phyloP scores from a whole-genome alignment of 257 asterid genomes.

The Solanum bulbocastanum region DNA sequence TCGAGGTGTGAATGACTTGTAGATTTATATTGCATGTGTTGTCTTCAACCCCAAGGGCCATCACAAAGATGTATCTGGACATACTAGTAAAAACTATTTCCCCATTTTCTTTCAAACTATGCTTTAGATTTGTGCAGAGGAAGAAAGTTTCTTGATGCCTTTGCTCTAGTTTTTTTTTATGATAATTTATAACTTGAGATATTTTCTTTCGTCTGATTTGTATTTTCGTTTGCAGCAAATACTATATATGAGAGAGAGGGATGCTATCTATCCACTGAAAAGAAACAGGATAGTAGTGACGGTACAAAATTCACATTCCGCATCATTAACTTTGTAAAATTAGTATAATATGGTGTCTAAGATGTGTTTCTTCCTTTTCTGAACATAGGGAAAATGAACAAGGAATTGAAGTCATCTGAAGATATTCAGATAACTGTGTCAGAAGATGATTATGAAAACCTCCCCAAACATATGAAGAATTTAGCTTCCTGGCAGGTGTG shows the following conservation, averaged over 20 bases:
- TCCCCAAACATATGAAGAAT: constrained; percentile 65
- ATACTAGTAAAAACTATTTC: not conserved
- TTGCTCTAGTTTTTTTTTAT: not conserved
- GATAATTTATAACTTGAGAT: not conserved
- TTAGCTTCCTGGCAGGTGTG: constrained; percentile 84
- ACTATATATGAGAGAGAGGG: constrained; percentile 17
- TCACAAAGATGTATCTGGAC: not conserved
- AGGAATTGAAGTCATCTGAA: constrained; percentile 14
- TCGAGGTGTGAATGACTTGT: not conserved
- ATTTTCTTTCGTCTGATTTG: not conserved
- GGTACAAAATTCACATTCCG: constrained; percentile 15
- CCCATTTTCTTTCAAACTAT: not conserved
- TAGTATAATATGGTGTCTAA: not conserved
- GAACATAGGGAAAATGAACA: constrained; percentile 18
- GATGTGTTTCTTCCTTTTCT: constrained; percentile 1
- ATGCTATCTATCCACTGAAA: constrained; percentile 13
- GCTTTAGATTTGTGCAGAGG: not conserved
- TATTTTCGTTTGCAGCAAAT: constrained; percentile 26
- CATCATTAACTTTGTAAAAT: not conserved
- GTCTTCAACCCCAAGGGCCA: not conserved
- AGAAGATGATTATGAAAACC: constrained; percentile 63
- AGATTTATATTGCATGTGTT: not conserved
- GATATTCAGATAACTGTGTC: constrained; percentile 34
- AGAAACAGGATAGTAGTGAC: constrained; percentile 11
- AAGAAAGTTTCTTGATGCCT: not conserved